Conservation (phyloP, 148 eudicot genomes). For the Amaranthus palmeri region DNA sequence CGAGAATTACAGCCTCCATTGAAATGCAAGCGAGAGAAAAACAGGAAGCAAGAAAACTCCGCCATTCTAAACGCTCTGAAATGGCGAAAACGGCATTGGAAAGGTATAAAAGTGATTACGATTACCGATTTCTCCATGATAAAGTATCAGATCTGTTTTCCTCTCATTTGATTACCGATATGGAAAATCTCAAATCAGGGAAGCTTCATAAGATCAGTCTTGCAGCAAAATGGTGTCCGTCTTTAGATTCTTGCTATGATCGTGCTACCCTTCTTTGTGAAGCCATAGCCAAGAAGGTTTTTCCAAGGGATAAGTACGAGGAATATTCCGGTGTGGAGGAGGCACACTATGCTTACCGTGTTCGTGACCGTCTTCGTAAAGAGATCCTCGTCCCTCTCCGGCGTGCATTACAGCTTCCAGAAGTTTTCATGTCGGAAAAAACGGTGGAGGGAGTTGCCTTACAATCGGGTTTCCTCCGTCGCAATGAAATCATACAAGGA, state of each 20-base stretch:
- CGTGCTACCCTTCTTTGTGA: constrained; percentile 23
- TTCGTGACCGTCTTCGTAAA: constrained; percentile 26
- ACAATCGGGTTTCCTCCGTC: constrained; percentile 25
- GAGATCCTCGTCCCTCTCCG: constrained; percentile 24
- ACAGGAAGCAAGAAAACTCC: not conserved
- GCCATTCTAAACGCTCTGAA: constrained; percentile 7
- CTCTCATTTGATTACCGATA: not conserved
- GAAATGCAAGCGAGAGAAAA: constrained; percentile 18
- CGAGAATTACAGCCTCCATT: not conserved
- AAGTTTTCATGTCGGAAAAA: constrained; percentile 20
- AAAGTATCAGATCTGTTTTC: constrained; percentile 23
- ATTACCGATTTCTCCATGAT: constrained; percentile 23
- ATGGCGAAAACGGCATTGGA: constrained; percentile 15
- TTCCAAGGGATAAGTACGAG: not conserved
- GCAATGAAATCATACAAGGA: constrained; percentile 28
- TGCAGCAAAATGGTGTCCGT: constrained; percentile 32
- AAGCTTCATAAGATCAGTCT: constrained; percentile 10
- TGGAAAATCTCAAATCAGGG: not conserved
- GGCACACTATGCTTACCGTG: constrained; percentile 24
- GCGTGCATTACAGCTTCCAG: constrained; percentile 26
- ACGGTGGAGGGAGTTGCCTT: constrained; percentile 19
- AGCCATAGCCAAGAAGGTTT: constrained; percentile 27
- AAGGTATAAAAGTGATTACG: constrained; percentile 19
- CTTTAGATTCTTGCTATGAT: constrained; percentile 18
- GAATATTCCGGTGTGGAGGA: constrained; percentile 21